These are phyloP conservation scores for Macaranga tanarius DNA, from an alignment of 441 rosid species.

Conservation along the genomic window DNA sequence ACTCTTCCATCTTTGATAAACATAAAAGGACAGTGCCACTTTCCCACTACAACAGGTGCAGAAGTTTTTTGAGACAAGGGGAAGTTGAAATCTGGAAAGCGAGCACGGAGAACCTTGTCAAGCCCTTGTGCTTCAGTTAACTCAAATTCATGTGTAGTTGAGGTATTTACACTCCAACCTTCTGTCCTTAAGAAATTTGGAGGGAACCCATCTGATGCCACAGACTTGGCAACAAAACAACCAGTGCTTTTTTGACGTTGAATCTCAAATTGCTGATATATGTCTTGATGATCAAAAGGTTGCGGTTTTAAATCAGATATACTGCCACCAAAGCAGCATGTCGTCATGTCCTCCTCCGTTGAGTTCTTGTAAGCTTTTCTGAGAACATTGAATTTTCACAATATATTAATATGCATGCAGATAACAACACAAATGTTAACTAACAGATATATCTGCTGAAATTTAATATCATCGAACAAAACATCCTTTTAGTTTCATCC, in stretches of 20 bases:
- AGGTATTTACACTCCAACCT: constrained; percentile 40
- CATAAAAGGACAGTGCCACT: constrained; percentile 67
- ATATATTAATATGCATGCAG: too few relatives aligned
- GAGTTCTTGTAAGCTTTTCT: constrained; percentile 41
- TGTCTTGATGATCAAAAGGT: constrained; percentile 37
- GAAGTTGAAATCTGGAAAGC: constrained; percentile 38
- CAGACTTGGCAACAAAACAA: constrained; percentile 43
- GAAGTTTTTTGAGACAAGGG: constrained; percentile 22
- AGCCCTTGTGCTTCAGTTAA: constrained; percentile 55
- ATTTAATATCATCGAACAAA: too few relatives aligned
- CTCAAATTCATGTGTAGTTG: constrained; percentile 31
- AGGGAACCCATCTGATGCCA: constrained; percentile 45
- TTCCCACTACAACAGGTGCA: constrained; percentile 37
- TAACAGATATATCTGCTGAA: too few relatives aligned
- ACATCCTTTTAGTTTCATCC: too few relatives aligned
- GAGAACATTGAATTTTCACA: neutral
- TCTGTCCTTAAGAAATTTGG: constrained; percentile 53
- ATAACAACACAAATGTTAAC: too few relatives aligned
- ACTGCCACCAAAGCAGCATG: constrained; percentile 41
- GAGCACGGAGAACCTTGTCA: constrained; percentile 30
- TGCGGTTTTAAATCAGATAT: constrained; percentile 36
- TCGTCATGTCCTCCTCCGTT: constrained; percentile 47
- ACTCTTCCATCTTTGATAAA: constrained; percentile 44
- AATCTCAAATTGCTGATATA: constrained; percentile 51
- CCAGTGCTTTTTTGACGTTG: neutral